A percentile compares a stretch with the other conserved stretches of the same genome.
Evolutionary conservation across 1,139 yeast genomes (phyloP).

Genomic region (Zygoascus meyerae): DNA sequence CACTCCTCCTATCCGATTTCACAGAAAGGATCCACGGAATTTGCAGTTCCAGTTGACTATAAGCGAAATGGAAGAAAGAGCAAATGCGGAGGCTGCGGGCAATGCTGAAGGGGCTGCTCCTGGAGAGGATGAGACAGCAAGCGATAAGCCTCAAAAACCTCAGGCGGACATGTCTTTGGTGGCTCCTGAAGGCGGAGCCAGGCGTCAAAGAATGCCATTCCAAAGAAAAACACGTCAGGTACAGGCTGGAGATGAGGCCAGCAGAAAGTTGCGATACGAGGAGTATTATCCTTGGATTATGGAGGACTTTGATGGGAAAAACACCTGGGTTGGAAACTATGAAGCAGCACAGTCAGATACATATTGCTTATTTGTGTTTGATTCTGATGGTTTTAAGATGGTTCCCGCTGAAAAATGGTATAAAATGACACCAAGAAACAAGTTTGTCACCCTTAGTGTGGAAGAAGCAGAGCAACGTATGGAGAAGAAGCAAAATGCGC

Average conservation of each 20-base stretch:
- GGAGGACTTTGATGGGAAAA: slow-evolving; percentile 91
- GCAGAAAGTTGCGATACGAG: slow-evolving; percentile 80
- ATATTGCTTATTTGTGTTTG: slow-evolving; percentile 80
- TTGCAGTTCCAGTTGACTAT: slow-evolving; percentile 75
- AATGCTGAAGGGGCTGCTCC: slow-evolving; percentile 11
- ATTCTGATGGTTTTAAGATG: slow-evolving; percentile 84
- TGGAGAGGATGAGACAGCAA: slow-evolving; percentile 14
- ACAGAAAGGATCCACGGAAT: slow-evolving; percentile 87
- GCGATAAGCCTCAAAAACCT: slow-evolving; percentile 23
- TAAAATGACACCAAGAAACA: slow-evolving; percentile 87
- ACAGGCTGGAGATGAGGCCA: slow-evolving; percentile 70
- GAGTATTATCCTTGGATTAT: slow-evolving; percentile 97
- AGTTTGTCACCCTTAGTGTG: slow-evolving; percentile 84
- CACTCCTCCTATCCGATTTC: slow-evolving; percentile 76
- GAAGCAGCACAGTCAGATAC: slow-evolving; percentile 91
- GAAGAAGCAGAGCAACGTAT: slow-evolving; percentile 96
- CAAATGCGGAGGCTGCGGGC: not conserved
- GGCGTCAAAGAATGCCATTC: slow-evolving; percentile 57
- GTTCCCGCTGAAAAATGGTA: slow-evolving; percentile 93
- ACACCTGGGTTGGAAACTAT: slow-evolving; percentile 92
- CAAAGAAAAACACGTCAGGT: slow-evolving; percentile 84
- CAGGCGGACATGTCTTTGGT: slow-evolving; percentile 52
- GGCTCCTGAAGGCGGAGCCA: slow-evolving; percentile 92
- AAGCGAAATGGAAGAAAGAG: slow-evolving; percentile 44
- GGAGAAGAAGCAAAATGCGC: slow-evolving; percentile 72